Base-by-base conservation (phyloP, 2,329 filamentous ascomycete species). In the Colletotrichum filicis region DNA sequence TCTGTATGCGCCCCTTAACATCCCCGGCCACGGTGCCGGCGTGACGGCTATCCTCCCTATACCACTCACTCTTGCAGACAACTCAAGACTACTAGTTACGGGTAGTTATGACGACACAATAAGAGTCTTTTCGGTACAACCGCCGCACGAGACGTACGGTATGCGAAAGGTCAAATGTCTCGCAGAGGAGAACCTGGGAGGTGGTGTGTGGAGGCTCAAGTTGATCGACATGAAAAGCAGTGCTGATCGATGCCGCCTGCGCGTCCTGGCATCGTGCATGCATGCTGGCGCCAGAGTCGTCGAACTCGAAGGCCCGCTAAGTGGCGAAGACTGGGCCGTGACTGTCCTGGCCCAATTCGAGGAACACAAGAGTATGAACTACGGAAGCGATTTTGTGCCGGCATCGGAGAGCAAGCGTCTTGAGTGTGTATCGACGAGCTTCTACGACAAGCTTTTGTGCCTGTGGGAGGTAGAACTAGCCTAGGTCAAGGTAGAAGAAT, bases 281-380 rank as follows among this genome's bases (percentile, higher is more conserved):
- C 93, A 98, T 84, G 94, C 93, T 2, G 97, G 97, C 0, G 88
- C 91, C 11, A 89, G 92, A 66, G 83, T 98, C n/a, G 78, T 93
- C 7, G 83, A 86, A 52, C 78, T 90, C 22, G 73, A 76, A 11
- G 79, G 83, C 30, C 73, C 76, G 32, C 79, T 80, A 1, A 77
- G 82, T 1, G 82, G 74, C 73, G 83, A 68, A n/a, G 75, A 75
- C 22, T 95, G 92, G 89, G 79, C 78, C 1, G 92, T 97, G 70
- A 84, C 88, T 56, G 86, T 96, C 1, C 76, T 95, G 59, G 92
- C 89, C 0, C 89, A 87, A 65, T 97, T 97, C 78, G 93, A 94
- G 76, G 93, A 96, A 79, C 95, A 98, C 80, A 87, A 93, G 83
- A 98, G 95, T 80, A 98, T 98, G 95, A 98, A 97, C 78, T 98